Evolutionary conservation across 2,329 filamentous ascomycete genomes (phyloP).

Genomic region (Cladosporium oxysporum): DNA sequence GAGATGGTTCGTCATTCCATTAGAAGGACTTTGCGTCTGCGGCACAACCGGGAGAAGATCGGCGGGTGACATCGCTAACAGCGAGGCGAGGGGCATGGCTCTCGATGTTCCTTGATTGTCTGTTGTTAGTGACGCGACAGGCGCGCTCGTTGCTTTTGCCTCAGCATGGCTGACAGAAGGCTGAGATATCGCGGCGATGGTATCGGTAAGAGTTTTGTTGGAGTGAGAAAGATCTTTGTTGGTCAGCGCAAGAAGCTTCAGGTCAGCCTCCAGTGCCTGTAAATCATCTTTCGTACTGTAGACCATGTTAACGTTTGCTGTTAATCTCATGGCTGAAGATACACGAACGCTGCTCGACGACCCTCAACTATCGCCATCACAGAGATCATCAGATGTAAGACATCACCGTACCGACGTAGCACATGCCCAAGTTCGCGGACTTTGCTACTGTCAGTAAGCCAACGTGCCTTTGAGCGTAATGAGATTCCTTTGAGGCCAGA

Average conservation of each 20-base stretch:
- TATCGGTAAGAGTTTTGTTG: slow-evolving; percentile 8
- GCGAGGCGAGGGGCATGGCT: no score
- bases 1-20: neutral
- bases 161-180: neutral
- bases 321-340: neutral
- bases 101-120: neutral
- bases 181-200: slow-evolving; percentile 1
- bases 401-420: neutral
- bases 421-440: neutral
- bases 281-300: slow-evolving; percentile 15
- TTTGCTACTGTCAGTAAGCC: neutral
- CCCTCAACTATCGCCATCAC: slow-evolving; percentile 15
- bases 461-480: neutral
- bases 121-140: neutral
- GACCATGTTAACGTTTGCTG: neutral
- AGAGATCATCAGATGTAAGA: slow-evolving; percentile 17
- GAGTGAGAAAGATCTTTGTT: slow-evolving; percentile 1
- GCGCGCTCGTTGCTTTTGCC: neutral
- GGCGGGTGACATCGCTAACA: neutral
- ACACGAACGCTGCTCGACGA: slow-evolving; percentile 12
- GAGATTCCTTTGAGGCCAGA: neutral
- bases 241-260: neutral
- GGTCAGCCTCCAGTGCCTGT: neutral
- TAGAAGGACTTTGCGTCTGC: neutral
- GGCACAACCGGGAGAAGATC: neutral